Base-by-base conservation (phyloP, 495 filamentous ascomycete species). In the Geoglossum glabrum region DNA sequence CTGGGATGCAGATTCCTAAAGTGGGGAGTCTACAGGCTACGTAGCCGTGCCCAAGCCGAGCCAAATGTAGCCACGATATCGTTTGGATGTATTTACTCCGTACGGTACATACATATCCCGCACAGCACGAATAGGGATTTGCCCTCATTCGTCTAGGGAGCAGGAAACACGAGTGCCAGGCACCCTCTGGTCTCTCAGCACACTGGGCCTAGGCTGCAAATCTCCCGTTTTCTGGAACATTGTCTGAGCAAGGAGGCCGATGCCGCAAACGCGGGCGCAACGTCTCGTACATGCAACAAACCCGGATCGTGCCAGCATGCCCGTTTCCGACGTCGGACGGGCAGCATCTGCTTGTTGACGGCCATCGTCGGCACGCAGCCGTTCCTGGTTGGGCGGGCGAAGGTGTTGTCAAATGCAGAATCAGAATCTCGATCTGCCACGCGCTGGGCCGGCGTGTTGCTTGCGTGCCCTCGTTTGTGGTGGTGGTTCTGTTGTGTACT, bases 381-480 rank as follows among this genome's bases (percentile, higher is more conserved):
- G 4, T 52, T 27, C 28, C 49, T 27, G 25, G 40, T 45, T 45
- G 17, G 40, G 17, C 8, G 36, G 31, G n/a, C n/a, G 23, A 45
- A 1, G 40, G 40, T 45, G 40, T 45, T 45, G 40, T 45, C 40
- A 45, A 45, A 19, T 45, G n/a, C n/a, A 10, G 13, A 19, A n/a
- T 27, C 49, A 52, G 28, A 17, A 52, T 52, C 49, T 52, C 49
- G 49, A 52, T 52, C 49, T 52, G 49, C 49, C 49, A 52, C 49
- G 49, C 49, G 49, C 49, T 26, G 49, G 49, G 49, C 49, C 49
- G 49, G 49, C 23, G 25, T n/a, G n/a, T 31, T 52, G 49, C 49
- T 50, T 28, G 11, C 31, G 4, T 34, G 31, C 31, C 4, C 31
- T 34, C 31, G n/a, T 34, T 5, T 21, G 26, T 50, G 46, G 1